Conservation (phyloP, 2,329 filamentous ascomycete species). For the Aspergillus ruber region DNA sequence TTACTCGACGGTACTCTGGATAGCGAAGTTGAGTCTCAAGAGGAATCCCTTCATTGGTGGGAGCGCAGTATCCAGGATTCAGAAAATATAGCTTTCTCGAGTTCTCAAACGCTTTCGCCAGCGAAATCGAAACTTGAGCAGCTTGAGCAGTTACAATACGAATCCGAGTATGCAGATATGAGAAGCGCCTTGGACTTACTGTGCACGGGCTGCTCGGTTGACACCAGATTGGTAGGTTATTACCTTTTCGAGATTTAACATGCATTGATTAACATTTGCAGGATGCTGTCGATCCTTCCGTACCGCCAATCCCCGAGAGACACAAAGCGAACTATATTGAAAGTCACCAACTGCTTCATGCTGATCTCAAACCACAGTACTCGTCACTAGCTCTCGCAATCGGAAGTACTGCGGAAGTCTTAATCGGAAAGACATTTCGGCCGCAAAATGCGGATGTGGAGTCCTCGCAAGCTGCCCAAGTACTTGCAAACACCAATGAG, state of each 20-base stretch:
- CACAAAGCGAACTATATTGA: slow-evolving; percentile 51
- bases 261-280: slow-evolving; percentile 21
- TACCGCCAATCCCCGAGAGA: slow-evolving; percentile 52
- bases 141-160: slow-evolving; percentile 23
- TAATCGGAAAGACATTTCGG: slow-evolving; percentile 22
- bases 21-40: slow-evolving; percentile 57
- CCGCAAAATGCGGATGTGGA: slow-evolving; percentile 16
- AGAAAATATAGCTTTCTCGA: slow-evolving; percentile 28
- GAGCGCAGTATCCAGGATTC: slow-evolving; percentile 57
- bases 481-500: slow-evolving; percentile 20
- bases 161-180: slow-evolving; percentile 26
- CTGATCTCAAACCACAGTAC: slow-evolving; percentile 43
- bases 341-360: slow-evolving; percentile 49
- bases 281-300: slow-evolving; percentile 56
- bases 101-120: not conserved
- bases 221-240: slow-evolving; percentile 23
- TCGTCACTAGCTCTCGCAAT: slow-evolving; percentile 29
- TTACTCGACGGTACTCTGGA: slow-evolving; percentile 36
- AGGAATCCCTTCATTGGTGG: slow-evolving; percentile 64
- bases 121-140: slow-evolving; percentile 14
- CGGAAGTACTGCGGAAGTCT: slow-evolving; percentile 25
- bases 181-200: slow-evolving; percentile 33
- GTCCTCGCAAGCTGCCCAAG: slow-evolving; percentile 20
- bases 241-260: not conserved
- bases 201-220: slow-evolving; percentile 19